Base-by-base conservation (phyloP, 371 early-diverging fungal species). In the Phascolomyces articulosus region DNA sequence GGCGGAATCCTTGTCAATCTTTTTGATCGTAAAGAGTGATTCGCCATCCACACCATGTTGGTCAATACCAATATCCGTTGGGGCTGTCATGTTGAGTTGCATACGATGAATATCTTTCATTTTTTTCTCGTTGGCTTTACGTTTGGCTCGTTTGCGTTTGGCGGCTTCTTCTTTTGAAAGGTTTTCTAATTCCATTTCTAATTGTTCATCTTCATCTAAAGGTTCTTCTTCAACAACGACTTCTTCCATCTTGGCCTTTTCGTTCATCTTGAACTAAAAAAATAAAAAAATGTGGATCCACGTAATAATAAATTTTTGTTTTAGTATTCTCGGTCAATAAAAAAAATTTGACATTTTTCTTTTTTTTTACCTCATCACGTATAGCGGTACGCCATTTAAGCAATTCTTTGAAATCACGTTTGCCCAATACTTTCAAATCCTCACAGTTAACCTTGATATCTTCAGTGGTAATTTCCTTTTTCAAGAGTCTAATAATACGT, bases 401-500 rank as follows among this genome's bases (percentile, higher is more conserved):
- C 63, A 98, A 68, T 18, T 68, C 71, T 78, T 92, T 93, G 72
- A 97, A 97, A 64, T 98, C 98, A 74, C 88, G 87, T 71, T 93
- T 95, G 48, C 96, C 96, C 18, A 98, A 82, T 3, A 97, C 94
- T 70, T 93, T 92, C 70, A 98, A 83, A 87, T 98, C 99, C 60
- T 85, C 81, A 74, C 90, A 92, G 62, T 88, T 87, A 9, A 79
- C 72, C 71, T 87, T 80, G 68, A 98, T 88, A 64, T 94, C 95
- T 44, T 89, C 88, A 0, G 90, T 92, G 3, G 96, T 96, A 28
- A 84, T 77, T 13, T 86, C 79, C 57, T 90, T 84, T 62, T 90
- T 86, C 20, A 83, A 69, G n/a, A 89, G 51, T 10, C 51, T 51
- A 51, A 13, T 38, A 38, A 38, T 9, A 38, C n/a, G n/a, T n/a